Percentiles rank a stretch among this genome's conserved stretches.
phyloP scores from a whole-genome alignment of 139 green algal genomes.

The Volvox reticuliferus region DNA sequence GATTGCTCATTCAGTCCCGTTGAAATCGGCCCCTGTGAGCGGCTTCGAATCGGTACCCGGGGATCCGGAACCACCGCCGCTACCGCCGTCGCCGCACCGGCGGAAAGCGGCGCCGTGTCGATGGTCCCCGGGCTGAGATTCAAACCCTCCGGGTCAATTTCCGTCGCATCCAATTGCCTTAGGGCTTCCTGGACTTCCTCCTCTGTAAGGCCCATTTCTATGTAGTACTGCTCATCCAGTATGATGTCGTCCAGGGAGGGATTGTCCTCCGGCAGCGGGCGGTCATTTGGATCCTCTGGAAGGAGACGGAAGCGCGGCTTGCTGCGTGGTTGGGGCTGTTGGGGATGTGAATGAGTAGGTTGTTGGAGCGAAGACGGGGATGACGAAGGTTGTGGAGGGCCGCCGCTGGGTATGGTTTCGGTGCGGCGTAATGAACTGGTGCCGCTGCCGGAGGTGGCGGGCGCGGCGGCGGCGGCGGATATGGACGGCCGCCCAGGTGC shows the following conservation, averaged over 20 bases:
- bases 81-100: too few species aligned
- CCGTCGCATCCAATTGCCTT: neutral
- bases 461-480: neutral
- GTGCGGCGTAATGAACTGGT: neutral
- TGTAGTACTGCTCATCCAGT: conserved; percentile 37
- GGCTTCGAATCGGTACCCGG: neutral
- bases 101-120: neutral
- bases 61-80: too few species aligned
- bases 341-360: neutral
- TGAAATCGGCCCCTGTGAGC: neutral
- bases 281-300: neutral
- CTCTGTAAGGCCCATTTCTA: conserved; percentile 9
- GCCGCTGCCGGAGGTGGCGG: neutral
- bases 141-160: conserved; percentile 15
- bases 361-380: neutral
- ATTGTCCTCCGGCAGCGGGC: conserved; percentile 33
- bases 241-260: conserved; percentile 46
- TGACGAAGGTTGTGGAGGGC: neutral
- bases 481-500: neutral
- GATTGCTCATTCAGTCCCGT: neutral
- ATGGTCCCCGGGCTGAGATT: neutral
- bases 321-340: neutral
- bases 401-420: neutral
- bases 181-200: neutral
- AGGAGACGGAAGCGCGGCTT: neutral